Conservation (phyloP, 345 rosid genomes). For the Moricandia moricandioides region DNA sequence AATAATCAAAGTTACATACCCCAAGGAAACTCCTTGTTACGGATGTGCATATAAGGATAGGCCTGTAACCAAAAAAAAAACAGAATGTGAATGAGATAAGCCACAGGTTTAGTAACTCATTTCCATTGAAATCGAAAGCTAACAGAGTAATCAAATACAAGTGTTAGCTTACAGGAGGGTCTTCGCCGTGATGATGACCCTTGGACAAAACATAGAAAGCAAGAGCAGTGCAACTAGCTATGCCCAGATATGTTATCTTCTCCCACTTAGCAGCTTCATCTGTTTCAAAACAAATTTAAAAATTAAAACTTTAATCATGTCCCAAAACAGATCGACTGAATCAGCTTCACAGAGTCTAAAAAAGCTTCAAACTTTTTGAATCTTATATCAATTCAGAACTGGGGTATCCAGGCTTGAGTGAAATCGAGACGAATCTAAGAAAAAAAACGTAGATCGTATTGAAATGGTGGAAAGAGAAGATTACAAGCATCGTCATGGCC, state of each 20-base stretch:
- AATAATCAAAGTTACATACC: conserved; percentile 49
- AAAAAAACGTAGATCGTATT: conserved; percentile 5
- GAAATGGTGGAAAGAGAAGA: neutral
- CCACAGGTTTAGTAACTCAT: neutral
- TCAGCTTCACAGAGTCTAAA: neutral
- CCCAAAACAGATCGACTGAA: too few species aligned
- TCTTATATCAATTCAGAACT: neutral
- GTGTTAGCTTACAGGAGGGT: conserved; percentile 65
- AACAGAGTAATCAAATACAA: neutral
- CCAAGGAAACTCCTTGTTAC: conserved; percentile 99
- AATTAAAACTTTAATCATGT: neutral
- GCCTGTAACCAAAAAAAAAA: conserved; percentile 42
- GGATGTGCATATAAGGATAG: conserved; percentile 79
- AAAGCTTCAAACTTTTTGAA: neutral
- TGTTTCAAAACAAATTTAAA: conserved; percentile 7
- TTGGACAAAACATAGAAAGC: conserved; percentile 54
- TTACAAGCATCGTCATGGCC: conserved; percentile 78
- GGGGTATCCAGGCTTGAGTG: neutral
- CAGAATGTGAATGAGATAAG: neutral
- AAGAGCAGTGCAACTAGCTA: conserved; percentile 58
- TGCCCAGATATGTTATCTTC: conserved; percentile 77
- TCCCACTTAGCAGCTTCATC: conserved; percentile 90
- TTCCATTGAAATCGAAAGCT: neutral
- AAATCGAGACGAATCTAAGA: neutral
- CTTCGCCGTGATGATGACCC: conserved; percentile 84